Evolutionary conservation across 495 filamentous ascomycete species (phyloP), one percentile per base, ranked within the genome.

Genomic region (Penicillium taxi): DNA sequence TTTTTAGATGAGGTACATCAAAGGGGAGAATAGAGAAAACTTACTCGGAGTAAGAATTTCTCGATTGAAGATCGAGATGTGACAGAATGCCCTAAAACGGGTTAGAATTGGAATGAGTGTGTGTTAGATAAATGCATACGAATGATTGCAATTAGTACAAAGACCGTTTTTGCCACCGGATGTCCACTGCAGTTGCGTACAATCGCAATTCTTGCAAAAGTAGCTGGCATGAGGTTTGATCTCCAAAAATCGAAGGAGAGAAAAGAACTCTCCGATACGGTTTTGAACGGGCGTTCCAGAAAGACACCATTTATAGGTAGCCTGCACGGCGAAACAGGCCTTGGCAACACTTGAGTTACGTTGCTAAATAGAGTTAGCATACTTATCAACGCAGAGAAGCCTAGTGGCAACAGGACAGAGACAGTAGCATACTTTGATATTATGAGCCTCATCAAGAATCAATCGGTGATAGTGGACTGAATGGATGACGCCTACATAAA

Each of bases 231-330:
- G 96, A 3, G 91, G 91, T 6, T 69, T 69, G 26, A 94, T 71
- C 57, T 89, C 79, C 20, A 98, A 70, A 55, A 98, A 98, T 2
- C 89, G 81, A 21, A 98, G 66, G 3, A 96, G 71, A 3, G 91
- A 95, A 55, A 96, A 96, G 63, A 96, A 91, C 52, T 98, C 91
- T 36, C 90, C 91, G 48, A 96, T 96, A 21, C 91, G 82, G 54
- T 96, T 95, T 50, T 96, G 91, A 7, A 96, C 75, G 0, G 91
- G 91, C 3, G 91, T 98, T 4, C 91, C 91, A 31, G 83, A 90
- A 19, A 96, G 73, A 50, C 91, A 98, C 84, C 91, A 95, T 44
- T 89, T 94, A 55, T 90, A 89, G 11, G 74, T 76, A 36, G 81
- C 82, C 29, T 85, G 78, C 30, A 96, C 65, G 1, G 90, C 88